These are phyloP conservation scores for Cyclotella distinguenda DNA, from an alignment of 108 stramenopile species.

Conservation along the genomic window DNA sequence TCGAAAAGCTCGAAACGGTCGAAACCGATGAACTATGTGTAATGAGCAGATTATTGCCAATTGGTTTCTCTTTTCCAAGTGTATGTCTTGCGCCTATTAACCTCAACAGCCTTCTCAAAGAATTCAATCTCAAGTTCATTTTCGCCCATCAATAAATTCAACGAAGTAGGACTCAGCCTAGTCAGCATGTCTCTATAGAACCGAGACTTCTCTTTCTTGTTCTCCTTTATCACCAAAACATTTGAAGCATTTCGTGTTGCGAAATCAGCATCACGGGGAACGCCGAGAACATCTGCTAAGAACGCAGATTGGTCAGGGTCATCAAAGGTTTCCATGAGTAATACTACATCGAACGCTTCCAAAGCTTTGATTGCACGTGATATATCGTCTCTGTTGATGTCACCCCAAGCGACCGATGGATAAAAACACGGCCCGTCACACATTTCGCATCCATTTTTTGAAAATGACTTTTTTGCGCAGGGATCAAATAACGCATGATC, in stretches of 20 bases:
- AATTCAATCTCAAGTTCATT: slow-evolving; percentile 31
- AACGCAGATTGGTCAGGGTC: slow-evolving; percentile 21
- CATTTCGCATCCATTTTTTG: slow-evolving; percentile 1
- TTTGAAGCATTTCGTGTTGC: slow-evolving; percentile 9
- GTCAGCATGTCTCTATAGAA: slow-evolving; percentile 30
- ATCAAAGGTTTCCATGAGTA: slow-evolving; percentile 23
- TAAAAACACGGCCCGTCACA: slow-evolving; percentile 39
- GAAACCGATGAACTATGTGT: too few species aligned
- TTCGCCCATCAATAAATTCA: slow-evolving; percentile 7
- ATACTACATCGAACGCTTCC: slow-evolving; percentile 21
- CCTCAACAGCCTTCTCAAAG: slow-evolving; percentile 10
- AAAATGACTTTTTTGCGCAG: background rate
- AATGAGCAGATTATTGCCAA: slow-evolving; percentile 7
- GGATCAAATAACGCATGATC: background rate
- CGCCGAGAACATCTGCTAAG: slow-evolving; percentile 33
- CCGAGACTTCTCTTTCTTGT: slow-evolving; percentile 25
- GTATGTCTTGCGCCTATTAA: slow-evolving; percentile 18
- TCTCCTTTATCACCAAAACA: slow-evolving; percentile 12
- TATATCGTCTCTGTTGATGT: slow-evolving; percentile 10
- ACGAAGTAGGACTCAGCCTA: background rate
- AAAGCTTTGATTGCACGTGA: slow-evolving; percentile 15
- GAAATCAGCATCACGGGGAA: slow-evolving; percentile 30
- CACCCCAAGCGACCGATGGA: slow-evolving; percentile 24
- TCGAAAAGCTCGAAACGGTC: too few species aligned
- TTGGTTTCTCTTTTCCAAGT: slow-evolving; percentile 15